Evolutionary conservation across 164 flowering plant species (phyloP).

Genomic region (Vitis vinifera): ASM3070453v1 NC_081820.1:20775501-20776000

Average conservation of each 20-base stretch:
- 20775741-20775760: neutral
- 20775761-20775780: neutral
- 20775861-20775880: neutral
- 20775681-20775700: conserved; percentile 57
- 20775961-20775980: too few relatives aligned
- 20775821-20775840: too few relatives aligned
- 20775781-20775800: too few relatives aligned
- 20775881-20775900: too few relatives aligned
- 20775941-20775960: too few relatives aligned
- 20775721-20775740: neutral
- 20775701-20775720: neutral
- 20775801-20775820: too few relatives aligned
- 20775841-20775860: neutral
- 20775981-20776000: too few relatives aligned
- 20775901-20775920: too few relatives aligned
- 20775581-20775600: conserved; percentile 6
- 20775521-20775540: conserved; percentile 26
- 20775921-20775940: too few relatives aligned
- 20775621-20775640: conserved; percentile 26
- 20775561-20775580: conserved; percentile 8
- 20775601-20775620: conserved; percentile 39
- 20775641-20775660: conserved; percentile 32
- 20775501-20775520: conserved; percentile 35
- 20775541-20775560: conserved; percentile 28
- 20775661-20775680: conserved; percentile 47